Evolutionary conservation across 192 early-diverging fungal species (phyloP), one percentile per base, ranked within the genome.

Genomic region (Umbelopsis sp.): DNA sequence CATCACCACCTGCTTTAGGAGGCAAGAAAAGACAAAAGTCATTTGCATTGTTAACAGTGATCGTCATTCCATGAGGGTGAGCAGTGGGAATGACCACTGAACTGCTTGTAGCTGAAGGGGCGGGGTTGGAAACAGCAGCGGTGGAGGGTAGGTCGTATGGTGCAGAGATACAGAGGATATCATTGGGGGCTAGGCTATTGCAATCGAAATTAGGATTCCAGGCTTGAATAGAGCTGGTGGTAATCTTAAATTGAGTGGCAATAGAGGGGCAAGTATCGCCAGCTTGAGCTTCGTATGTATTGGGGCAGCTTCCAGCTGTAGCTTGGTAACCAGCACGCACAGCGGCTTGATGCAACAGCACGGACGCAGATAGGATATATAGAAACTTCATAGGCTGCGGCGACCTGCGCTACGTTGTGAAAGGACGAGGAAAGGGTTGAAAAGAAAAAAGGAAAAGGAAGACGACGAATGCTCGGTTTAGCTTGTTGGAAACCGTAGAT

Each of bases 11-110:
- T 4, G 49, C 24, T 44, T 69, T 74, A 36, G 69, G 65, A 43
- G 79, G 75, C 22, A 80, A 68, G 71, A 80, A 76, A 24, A 80
- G 29, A 41, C 78, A 80, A 51, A 69, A 80, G n/a, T 80, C 24
- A 7, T 49, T 59, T 0, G 26, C 17, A 11, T 54, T 69, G 44
- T 70, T 75, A 21, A 80, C 22, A n/a, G 78, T 65, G 14, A 45
- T 44, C 17, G 72, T 78, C 29, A 54, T 59, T 12, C 77, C 77
- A 6, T 62, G 29, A 20, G 56, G 56, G 31, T 34, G 56, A 6
- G 56, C 29, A 20, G 56, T 62, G 26, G 56, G 56, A 34, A 62
- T 62, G 56, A 20, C 32, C 4, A 31, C 29, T 34, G 29, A 14
- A 5, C 45, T 65, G 45, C 31, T 45, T n/a, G 72, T 34, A 24